A percentile compares a stretch with the other conserved stretches of the same genome.
Conservation (phyloP, 2,329 filamentous ascomycete species). For the Fusarium palustre region DNA sequence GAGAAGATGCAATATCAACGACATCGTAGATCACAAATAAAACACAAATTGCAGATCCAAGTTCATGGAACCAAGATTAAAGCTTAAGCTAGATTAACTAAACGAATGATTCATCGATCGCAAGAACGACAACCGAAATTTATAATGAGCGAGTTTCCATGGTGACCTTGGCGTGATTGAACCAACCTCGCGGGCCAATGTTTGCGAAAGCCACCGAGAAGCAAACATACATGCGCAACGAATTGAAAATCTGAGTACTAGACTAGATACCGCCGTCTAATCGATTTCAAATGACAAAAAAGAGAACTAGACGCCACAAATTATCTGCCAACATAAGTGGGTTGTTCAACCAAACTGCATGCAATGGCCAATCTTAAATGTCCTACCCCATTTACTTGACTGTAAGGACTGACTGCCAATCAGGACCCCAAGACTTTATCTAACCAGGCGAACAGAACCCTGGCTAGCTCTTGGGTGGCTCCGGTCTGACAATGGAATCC, state of each 20-base stretch:
- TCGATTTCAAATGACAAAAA: no score
- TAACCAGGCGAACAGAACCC: constrained; percentile 25
- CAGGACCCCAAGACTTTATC: background rate
- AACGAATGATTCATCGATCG: rapidly evolving
- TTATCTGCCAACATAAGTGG: no score
- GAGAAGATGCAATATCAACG: background rate
- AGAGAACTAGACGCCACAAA: no score
- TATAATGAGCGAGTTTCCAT: background rate
- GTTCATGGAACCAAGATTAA: background rate
- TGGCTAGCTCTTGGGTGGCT: constrained; percentile 3
- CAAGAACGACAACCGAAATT: background rate
- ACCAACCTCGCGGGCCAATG: background rate
- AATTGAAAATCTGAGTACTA: no score
- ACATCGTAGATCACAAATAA: background rate
- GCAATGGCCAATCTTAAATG: background rate
- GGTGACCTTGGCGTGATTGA: background rate
- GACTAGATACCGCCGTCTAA: no score
- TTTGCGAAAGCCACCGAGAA: background rate
- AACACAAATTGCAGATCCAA: background rate
- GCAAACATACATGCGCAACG: background rate
- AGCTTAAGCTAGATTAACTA: background rate
- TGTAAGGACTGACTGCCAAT: background rate
- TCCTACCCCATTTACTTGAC: background rate
- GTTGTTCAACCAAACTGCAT: background rate
- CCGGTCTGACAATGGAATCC: constrained; percentile 29